phyloP scores from a whole-genome alignment of 2,329 filamentous ascomycete genomes.

The Amylocarpus encephaloides region DNA sequence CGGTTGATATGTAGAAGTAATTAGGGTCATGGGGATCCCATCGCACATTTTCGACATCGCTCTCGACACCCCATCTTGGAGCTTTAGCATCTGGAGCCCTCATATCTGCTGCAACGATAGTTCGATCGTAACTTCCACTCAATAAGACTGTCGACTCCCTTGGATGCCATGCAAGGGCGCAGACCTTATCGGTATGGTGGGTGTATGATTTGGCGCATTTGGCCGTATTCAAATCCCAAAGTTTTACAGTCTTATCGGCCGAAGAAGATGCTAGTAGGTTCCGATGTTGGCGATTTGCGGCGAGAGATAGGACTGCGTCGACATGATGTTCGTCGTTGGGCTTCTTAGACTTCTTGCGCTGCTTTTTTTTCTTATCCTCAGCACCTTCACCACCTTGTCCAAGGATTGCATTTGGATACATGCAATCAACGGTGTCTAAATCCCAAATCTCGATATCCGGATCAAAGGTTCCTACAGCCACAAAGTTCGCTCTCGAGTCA shows the following conservation, averaged over 20 bases:
- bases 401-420: constrained; percentile 96
- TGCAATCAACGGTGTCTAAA: constrained; percentile 89
- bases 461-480: constrained; percentile 94
- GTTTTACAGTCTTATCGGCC: constrained; percentile 93
- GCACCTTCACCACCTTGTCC: constrained; percentile 55
- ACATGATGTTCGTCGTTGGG: constrained; percentile 90
- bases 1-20: constrained; percentile 92
- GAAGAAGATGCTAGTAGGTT: constrained; percentile 93
- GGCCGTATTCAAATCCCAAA: constrained; percentile 91
- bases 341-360: constrained; percentile 85
- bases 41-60: constrained; percentile 84
- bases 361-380: constrained; percentile 67
- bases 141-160: constrained; percentile 81
- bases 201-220: constrained; percentile 93
- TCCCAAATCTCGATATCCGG: constrained; percentile 99
- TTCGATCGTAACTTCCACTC: constrained; percentile 92
- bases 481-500: constrained; percentile 76
- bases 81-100: constrained; percentile 76
- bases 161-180: constrained; percentile 89
- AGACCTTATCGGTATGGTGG: constrained; percentile 97
- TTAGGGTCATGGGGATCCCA: constrained; percentile 94
- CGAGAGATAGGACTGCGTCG: constrained; percentile 83
- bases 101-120: constrained; percentile 93
- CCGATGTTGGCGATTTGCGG: constrained; percentile 86
- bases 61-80: constrained; percentile 87